phyloP scores from a whole-genome alignment of 192 early-diverging fungal species.

The Funneliformis mosseae region DNA sequence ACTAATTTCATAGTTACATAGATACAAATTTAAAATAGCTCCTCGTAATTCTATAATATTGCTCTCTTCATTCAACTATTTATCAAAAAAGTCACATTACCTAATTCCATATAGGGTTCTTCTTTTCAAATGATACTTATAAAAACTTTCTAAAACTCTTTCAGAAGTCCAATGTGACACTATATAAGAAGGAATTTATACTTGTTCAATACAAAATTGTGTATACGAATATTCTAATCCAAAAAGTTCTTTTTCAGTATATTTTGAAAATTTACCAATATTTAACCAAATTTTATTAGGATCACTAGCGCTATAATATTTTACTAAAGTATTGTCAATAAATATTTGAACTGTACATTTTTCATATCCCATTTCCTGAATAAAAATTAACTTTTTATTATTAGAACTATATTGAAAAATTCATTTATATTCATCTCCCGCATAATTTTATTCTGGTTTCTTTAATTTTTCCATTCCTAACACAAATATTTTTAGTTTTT shows the following conservation, averaged over 20 bases:
- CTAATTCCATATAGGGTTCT: neutral
- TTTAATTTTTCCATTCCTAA: neutral
- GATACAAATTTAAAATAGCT: no score
- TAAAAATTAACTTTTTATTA: neutral
- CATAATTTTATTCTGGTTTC: neutral
- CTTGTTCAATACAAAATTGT: neutral
- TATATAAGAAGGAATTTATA: neutral
- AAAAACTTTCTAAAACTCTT: neutral
- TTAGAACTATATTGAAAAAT: neutral
- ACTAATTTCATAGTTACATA: no score
- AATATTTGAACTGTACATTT: neutral
- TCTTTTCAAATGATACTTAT: conserved; percentile 2
- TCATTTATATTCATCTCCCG: neutral
- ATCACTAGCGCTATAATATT: neutral
- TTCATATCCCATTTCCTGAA: neutral
- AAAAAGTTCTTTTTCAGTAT: neutral
- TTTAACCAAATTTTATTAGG: neutral
- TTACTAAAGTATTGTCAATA: neutral
- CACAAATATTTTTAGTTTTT: neutral
- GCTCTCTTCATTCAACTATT: neutral
- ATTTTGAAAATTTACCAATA: neutral
- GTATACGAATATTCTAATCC: neutral
- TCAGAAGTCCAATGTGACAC: neutral
- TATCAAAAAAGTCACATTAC: neutral
- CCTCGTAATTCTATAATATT: no score